Evolutionary conservation across 2,329 filamentous ascomycete species (phyloP), one percentile per base, ranked within the genome.

Genomic region (Trichoderma sp.): DNA sequence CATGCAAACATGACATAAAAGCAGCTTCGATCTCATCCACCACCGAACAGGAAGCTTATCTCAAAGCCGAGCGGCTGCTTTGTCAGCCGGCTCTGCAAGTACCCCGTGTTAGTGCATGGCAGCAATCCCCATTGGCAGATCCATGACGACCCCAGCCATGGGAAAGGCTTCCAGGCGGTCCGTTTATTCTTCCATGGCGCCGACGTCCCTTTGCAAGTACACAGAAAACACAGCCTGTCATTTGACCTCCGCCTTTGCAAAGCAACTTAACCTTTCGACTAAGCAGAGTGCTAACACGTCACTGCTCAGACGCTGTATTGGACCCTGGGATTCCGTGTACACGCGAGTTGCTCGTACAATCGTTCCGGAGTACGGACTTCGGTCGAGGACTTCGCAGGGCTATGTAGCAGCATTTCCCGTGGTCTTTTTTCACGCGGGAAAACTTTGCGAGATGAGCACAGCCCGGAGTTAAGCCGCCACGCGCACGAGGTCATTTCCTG

Each of bases 91-190:
- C 53, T 29, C 16, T 3, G 3, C 31, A 41, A 60, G 67, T 71
- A 71, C 67, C 67, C 53, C 53, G 50, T 71, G 67, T 71, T 71
- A 71, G 67, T 71, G 50, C 67, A 59, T 59, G 50, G 67, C 53
- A 41, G 24, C 33, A 59, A 27, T 59, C 27, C 38, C 66, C 53
- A 56, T 31, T 56, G 56, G 35, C 56, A n/a, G 38, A 41, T 11
- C 62, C 18, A 31, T 29, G 64, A 64, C 60, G 68, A 63, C 38
- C 56, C 68, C 16, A 14, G 38, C 56, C 27, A 63, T 56, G 56
- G 68, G 33, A 33, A 14, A 38, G n/a, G 16, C 35, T 63, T 31
- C 50, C 12, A 45, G 35, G 68, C 68, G 68, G 68, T 18, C 68
- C 68, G 68, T 45, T 63, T 33, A 72, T 64, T 64, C 38, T 53